A percentile compares a stretch with the other conserved stretches of the same genome.
Evolutionary conservation across 345 rosid species (phyloP).

Genomic region (Eucalyptus virginea): DNA sequence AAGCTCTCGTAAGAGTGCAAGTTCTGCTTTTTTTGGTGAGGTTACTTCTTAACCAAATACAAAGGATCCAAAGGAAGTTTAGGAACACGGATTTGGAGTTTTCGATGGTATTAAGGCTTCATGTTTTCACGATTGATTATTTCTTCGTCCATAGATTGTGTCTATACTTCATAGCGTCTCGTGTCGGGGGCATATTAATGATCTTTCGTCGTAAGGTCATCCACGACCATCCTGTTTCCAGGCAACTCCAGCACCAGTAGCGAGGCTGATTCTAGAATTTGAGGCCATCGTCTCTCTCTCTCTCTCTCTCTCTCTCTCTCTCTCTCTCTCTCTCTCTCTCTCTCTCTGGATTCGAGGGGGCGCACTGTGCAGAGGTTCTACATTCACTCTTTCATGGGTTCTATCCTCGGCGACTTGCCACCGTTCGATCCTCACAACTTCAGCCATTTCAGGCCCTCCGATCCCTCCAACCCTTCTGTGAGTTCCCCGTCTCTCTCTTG

Average conservation of each 20-base stretch:
- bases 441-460: constrained; percentile 79
- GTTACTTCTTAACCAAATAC: too few species aligned
- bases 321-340: too few species aligned
- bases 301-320: not conserved
- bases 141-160: too few species aligned
- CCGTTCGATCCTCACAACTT: constrained; percentile 80
- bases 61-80: too few species aligned
- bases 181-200: not conserved
- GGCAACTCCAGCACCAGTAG: not conserved
- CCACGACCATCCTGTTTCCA: not conserved
- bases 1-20: too few species aligned
- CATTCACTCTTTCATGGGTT: constrained; percentile 33
- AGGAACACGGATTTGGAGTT: too few species aligned
- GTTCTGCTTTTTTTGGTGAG: too few species aligned
- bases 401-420: constrained; percentile 67
- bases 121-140: too few species aligned
- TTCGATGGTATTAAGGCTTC: too few species aligned
- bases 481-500: not conserved
- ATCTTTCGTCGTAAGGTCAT: not conserved
- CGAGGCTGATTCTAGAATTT: not conserved
- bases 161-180: not conserved
- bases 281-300: not conserved
- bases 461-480: constrained; percentile 75
- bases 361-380: not conserved
- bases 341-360: constrained; percentile 1